Conservation (phyloP, 1,284 basidiomycete genomes). For the Pyrrhoderma noxium region DNA sequence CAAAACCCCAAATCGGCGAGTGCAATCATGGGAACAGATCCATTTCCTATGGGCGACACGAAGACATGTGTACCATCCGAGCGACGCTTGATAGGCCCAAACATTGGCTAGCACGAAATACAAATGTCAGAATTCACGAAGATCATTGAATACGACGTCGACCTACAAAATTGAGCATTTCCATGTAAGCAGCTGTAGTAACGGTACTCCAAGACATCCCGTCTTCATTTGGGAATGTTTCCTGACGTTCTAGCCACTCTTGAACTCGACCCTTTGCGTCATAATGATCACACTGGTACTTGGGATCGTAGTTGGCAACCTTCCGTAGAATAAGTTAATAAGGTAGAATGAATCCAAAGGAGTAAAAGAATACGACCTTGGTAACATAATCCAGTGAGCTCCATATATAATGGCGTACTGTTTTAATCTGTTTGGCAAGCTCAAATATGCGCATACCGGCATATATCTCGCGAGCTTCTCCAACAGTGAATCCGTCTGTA, state of each 20-base stretch:
- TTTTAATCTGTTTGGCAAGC: constrained; percentile 33
- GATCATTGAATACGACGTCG: neutral
- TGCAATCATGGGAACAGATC: constrained; percentile 37
- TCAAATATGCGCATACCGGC: constrained; percentile 41
- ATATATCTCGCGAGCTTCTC: constrained; percentile 37
- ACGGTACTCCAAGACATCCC: constrained; percentile 36
- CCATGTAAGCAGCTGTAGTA: constrained; percentile 39
- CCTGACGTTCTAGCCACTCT: constrained; percentile 37
- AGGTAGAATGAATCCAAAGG: neutral
- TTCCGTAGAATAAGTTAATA: neutral
- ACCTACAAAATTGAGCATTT: constrained; percentile 35
- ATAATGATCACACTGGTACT: constrained; percentile 32
- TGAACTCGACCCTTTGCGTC: constrained; percentile 39
- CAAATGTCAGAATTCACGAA: too few relatives aligned
- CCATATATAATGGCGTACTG: constrained; percentile 40
- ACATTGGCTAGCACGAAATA: constrained; percentile 2
- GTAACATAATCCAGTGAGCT: constrained; percentile 38
- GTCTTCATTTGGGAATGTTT: constrained; percentile 30
- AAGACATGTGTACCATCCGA: constrained; percentile 40
- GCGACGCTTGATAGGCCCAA: constrained; percentile 32
- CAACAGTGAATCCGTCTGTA: constrained; percentile 40
- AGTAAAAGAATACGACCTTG: constrained; percentile 29
- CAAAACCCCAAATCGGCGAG: constrained; percentile 43
- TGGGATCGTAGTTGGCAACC: constrained; percentile 24
- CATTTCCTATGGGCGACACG: constrained; percentile 32